Percentiles rank a stretch among this genome's conserved stretches.
Conservation (phyloP, 2,329 filamentous ascomycete species). For the Lasiodiplodia sp. region DNA sequence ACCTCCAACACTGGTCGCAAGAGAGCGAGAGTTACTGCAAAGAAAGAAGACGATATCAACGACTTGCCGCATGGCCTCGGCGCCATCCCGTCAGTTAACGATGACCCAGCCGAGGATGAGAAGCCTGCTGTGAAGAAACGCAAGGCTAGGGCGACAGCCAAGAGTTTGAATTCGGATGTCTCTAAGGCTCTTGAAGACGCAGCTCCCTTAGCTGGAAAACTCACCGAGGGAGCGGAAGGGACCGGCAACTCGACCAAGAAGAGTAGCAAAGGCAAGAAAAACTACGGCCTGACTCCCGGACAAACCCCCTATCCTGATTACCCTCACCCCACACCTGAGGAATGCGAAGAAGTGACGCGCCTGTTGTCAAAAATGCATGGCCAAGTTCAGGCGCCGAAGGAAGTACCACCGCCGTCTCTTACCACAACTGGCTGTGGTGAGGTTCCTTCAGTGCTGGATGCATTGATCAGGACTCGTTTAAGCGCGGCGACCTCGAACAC, state of each 20-base stretch:
- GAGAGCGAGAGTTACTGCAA: constrained; percentile 44
- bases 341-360: constrained; percentile 73
- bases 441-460: constrained; percentile 70
- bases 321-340: constrained; percentile 67
- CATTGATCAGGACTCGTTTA: constrained; percentile 67
- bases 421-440: constrained; percentile 75
- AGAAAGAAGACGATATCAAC: constrained; percentile 51
- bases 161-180: constrained; percentile 31
- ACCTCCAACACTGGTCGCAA: constrained; percentile 41
- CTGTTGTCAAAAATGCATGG: constrained; percentile 73
- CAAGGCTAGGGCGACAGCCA: constrained; percentile 29
- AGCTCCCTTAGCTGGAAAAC: constrained; percentile 39
- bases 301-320: constrained; percentile 73
- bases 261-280: constrained; percentile 44
- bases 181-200: constrained; percentile 33
- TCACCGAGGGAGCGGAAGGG: constrained; percentile 27
- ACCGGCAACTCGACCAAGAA: constrained; percentile 37
- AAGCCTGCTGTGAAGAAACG: constrained; percentile 3
- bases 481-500: constrained; percentile 66
- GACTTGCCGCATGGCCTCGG: constrained; percentile 67
- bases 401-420: constrained; percentile 72
- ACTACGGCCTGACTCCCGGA: constrained; percentile 56
- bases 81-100: constrained; percentile 34
- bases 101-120: constrained; percentile 11
- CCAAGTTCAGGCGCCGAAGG: constrained; percentile 67